These are phyloP conservation scores for Beauveria varroae DNA, from an alignment of 2,329 filamentous ascomycete species.

Conservation along the genomic window DNA sequence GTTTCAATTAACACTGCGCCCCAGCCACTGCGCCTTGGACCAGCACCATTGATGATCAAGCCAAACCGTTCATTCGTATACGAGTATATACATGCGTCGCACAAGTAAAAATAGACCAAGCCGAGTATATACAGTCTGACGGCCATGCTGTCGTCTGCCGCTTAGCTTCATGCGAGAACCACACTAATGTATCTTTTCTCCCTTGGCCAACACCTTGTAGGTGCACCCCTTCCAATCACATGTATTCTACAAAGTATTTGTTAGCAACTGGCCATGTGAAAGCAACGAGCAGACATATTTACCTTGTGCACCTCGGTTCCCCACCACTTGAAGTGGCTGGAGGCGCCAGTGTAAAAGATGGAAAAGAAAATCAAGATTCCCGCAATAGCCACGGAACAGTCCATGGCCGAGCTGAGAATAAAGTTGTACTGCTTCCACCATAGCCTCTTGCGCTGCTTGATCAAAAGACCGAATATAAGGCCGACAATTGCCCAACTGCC, in stretches of 20 bases:
- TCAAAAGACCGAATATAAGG: slow-evolving; percentile 20
- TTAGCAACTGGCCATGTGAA: background rate
- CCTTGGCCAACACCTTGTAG: slow-evolving; percentile 11
- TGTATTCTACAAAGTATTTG: slow-evolving; percentile 12
- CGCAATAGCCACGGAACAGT: slow-evolving; percentile 24
- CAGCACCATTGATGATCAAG: background rate
- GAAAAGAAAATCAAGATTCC: slow-evolving; percentile 28
- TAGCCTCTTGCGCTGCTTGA: slow-evolving; percentile 18
- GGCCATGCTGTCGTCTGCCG: background rate
- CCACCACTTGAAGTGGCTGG: slow-evolving; percentile 23
- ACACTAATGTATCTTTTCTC: slow-evolving; percentile 4
- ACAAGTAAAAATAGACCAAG: background rate
- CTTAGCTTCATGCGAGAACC: background rate
- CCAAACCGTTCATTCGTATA: background rate
- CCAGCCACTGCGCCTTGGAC: background rate
- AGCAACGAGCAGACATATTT: background rate
- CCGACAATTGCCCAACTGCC: slow-evolving; percentile 25
- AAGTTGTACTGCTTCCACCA: slow-evolving; percentile 28
- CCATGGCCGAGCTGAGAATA: slow-evolving; percentile 24
- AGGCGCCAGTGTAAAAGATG: slow-evolving; percentile 23
- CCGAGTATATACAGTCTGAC: background rate
- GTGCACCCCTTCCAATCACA: slow-evolving; percentile 19
- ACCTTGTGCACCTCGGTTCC: slow-evolving; percentile 20
- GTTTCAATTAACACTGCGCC: background rate
- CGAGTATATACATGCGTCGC: background rate